These are phyloP conservation scores for Pistacia atlantica DNA, from an alignment of 345 rosid genomes.

Conservation along the genomic window DNA sequence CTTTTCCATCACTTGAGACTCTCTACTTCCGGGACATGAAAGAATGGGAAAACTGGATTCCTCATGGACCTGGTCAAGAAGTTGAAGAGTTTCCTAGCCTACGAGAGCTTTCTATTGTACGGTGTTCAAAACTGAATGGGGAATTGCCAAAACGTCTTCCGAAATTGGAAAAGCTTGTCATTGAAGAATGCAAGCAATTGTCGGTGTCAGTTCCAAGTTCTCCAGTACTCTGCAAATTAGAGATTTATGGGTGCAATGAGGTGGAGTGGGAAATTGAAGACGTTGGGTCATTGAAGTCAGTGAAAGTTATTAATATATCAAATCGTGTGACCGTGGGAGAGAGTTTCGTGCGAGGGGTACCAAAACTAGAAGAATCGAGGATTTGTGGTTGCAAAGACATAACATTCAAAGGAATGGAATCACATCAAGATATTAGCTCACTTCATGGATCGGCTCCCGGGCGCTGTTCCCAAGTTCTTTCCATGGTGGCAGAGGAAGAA, in stretches of 20 bases:
- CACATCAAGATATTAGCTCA: background rate
- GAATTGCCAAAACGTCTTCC: constrained; percentile 18
- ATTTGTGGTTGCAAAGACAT: background rate
- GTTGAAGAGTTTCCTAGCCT: constrained; percentile 19
- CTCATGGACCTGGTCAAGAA: background rate
- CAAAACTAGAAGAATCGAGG: background rate
- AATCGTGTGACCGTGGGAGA: background rate
- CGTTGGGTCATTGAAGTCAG: background rate
- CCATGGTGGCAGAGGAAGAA: constrained; percentile 9
- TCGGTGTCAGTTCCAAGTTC: constrained; percentile 1
- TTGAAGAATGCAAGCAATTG: background rate
- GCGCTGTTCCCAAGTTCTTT: background rate
- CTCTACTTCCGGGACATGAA: background rate
- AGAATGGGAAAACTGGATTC: constrained; percentile 7
- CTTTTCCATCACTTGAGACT: too few relatives aligned
- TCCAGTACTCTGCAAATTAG: background rate
- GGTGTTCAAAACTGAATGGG: background rate
- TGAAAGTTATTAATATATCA: background rate
- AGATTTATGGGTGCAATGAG: background rate
- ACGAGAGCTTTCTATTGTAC: background rate
- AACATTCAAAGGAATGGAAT: background rate
- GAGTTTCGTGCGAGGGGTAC: background rate
- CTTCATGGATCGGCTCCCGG: constrained; percentile 6
- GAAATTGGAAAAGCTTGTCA: constrained; percentile 1
- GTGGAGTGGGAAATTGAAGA: background rate